These are phyloP conservation scores for Clonostachys solani DNA, from an alignment of 2,329 filamentous ascomycete genomes.

Conservation along the genomic window DNA sequence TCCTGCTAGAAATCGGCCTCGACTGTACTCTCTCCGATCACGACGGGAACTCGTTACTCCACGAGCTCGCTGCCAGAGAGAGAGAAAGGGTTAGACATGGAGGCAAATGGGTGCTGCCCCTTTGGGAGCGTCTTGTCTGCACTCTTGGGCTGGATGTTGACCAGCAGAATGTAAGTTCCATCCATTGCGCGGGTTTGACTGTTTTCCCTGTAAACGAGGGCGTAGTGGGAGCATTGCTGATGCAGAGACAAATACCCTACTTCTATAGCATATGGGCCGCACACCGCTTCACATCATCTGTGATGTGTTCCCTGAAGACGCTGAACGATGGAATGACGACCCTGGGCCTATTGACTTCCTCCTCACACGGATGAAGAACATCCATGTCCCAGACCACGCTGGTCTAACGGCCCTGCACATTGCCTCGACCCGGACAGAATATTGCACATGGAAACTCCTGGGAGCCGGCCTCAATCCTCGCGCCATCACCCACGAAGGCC, in stretches of 20 bases:
- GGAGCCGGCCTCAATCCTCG: not conserved
- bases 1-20: not conserved
- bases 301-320: not conserved
- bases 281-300: not conserved
- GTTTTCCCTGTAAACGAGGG: not conserved
- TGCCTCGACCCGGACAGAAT: not conserved
- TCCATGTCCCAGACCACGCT: not conserved
- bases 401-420: not conserved
- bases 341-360: not conserved
- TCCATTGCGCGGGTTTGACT: not conserved
- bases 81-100: not conserved
- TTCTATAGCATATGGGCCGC: not conserved
- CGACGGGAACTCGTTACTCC: not conserved
- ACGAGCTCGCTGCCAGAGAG: not conserved
- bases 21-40: not conserved
- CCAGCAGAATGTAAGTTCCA: not conserved
- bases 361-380: not conserved
- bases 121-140: not conserved
- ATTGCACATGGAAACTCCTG: constrained; percentile 1
- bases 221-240: not conserved
- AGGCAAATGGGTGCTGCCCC: not conserved
- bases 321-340: not conserved
- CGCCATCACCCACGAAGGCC: not conserved
- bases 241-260: not conserved
- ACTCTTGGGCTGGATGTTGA: not conserved